Conservation (phyloP, 139 green algal genomes). For the Mychonastes homosphaera region DNA sequence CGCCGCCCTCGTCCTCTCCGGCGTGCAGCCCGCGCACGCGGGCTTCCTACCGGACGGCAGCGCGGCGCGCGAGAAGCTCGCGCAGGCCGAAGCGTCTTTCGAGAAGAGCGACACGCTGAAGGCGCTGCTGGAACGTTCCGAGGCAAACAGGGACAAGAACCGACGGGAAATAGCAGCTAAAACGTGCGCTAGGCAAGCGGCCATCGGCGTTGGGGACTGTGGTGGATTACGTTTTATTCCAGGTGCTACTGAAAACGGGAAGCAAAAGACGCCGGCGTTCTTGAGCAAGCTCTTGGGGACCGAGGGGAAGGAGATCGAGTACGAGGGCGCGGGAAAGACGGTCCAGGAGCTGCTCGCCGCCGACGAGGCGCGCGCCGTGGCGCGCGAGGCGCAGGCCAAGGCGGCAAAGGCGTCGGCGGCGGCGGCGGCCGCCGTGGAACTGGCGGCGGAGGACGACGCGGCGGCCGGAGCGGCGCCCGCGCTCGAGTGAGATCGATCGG, state of each 20-base stretch:
- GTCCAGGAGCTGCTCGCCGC: conserved; percentile 17
- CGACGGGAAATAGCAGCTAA: conserved; percentile 13
- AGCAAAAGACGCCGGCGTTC: conserved; percentile 46
- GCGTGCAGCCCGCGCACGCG: no score
- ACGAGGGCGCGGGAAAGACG: conserved; percentile 1
- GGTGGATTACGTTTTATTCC: conserved; percentile 52
- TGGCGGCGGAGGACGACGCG: no score
- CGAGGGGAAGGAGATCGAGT: conserved; percentile 4
- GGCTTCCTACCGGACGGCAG: no score
- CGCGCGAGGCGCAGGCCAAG: no score
- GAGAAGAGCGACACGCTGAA: conserved; percentile 9
- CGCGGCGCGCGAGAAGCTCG: no score
- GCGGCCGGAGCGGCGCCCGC: no score
- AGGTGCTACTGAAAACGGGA: conserved; percentile 32
- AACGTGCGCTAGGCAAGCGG: conserved; percentile 43
- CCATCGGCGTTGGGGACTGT: conserved; percentile 68
- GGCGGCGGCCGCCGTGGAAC: no score
- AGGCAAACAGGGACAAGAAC: conserved; percentile 22
- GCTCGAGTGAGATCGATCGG: no score
- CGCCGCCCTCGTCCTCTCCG: no score
- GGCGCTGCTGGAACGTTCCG: conserved; percentile 15
- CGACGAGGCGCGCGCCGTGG: no score
- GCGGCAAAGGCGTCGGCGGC: no score
- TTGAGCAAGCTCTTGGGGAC: conserved; percentile 43
- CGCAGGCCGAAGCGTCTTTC: no score